These are phyloP conservation scores for Ensete ventricosum DNA, from an alignment of 176 grass and related monocot species.

Conservation along the genomic window DNA sequence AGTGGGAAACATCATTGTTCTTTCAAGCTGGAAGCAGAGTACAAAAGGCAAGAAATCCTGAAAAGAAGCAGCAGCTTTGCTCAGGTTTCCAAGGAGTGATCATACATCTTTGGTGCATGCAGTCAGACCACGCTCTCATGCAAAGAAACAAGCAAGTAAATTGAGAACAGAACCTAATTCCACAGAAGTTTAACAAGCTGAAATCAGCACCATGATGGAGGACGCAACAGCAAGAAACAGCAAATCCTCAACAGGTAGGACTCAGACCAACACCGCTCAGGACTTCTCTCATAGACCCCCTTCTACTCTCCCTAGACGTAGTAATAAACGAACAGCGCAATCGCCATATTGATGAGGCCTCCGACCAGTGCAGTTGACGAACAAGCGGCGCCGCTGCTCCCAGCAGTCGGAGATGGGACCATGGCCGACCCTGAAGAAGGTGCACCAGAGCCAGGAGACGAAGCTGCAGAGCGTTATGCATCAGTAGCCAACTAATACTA, in stretches of 20 bases:
- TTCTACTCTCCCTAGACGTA: not conserved
- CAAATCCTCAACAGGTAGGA: not conserved
- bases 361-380: not conserved
- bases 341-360: not conserved
- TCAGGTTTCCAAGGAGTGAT: too few species aligned
- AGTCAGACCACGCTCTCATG: too few species aligned
- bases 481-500: not conserved
- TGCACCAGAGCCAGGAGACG: slow-evolving; percentile 10
- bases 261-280: not conserved
- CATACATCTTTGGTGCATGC: too few species aligned
- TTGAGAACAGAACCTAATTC: too few species aligned
- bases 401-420: slow-evolving; percentile 22
- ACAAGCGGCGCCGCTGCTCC: not conserved
- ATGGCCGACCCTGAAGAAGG: not conserved
- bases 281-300: not conserved
- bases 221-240: too few species aligned
- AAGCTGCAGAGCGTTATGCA: slow-evolving; percentile 1
- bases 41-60: too few species aligned
- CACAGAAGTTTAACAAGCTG: too few species aligned
- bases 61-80: too few species aligned
- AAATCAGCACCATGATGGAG: too few species aligned
- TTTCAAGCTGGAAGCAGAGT: too few species aligned
- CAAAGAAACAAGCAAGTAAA: too few species aligned
- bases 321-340: not conserved
- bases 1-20: too few species aligned